phyloP scores from a whole-genome alignment of 768 basidiomycete genomes.

The Mycena vulgaris region DNA sequence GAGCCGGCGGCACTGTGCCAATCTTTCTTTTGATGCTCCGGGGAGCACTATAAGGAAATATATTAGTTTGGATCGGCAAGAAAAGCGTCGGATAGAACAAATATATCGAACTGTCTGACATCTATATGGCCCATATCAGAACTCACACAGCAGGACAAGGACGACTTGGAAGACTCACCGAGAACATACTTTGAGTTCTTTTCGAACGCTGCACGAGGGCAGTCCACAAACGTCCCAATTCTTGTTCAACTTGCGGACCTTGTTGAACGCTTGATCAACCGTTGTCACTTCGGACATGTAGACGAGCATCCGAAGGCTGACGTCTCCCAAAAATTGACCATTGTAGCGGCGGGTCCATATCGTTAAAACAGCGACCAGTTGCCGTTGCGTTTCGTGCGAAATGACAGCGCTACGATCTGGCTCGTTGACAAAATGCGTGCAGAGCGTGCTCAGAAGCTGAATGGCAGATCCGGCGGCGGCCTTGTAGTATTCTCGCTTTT shows the following conservation, averaged over 20 bases:
- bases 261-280: constrained; percentile 1
- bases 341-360: constrained; percentile 28
- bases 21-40: constrained; percentile 22
- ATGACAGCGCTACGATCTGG: constrained; percentile 18
- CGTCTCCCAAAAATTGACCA: constrained; percentile 25
- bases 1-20: constrained; percentile 9
- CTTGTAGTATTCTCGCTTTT: constrained; percentile 17
- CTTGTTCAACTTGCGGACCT: constrained; percentile 18
- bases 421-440: constrained; percentile 26
- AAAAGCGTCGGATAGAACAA: not conserved
- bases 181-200: constrained; percentile 28
- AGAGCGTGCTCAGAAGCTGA: constrained; percentile 34
- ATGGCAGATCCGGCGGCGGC: constrained; percentile 15
- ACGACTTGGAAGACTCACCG: not conserved
- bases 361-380: constrained; percentile 8
- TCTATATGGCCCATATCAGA: not conserved
- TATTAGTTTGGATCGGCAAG: not conserved
- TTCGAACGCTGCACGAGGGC: constrained; percentile 22
- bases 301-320: constrained; percentile 23
- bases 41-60: constrained; percentile 13
- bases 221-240: constrained; percentile 36
- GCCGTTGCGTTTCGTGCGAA: constrained; percentile 13
- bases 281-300: constrained; percentile 3
- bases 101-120: constrained; percentile 37
- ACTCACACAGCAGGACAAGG: not conserved